Base-by-base conservation (phyloP, 2,329 filamentous ascomycete genomes). In the Trichoderma breve region DNA sequence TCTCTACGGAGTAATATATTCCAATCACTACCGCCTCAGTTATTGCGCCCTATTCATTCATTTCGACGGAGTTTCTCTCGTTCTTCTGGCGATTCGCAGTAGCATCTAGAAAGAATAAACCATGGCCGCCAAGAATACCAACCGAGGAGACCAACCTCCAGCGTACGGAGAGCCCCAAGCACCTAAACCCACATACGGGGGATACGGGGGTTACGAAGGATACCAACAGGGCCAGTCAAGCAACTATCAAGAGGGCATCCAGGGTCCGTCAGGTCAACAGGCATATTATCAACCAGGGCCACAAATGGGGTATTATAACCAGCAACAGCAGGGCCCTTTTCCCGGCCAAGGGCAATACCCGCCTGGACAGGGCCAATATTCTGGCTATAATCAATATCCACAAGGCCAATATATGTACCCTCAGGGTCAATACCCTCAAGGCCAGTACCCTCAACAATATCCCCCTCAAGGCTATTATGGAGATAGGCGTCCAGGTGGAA, bases 141-240 rank as follows among this genome's bases (percentile, higher is more conserved):
- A 39, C 70, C 62, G 39, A 32, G 57, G 81, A 79, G 84, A 87
- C 69, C 80, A 84, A 39, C 87, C 87, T 68, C 86, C 86, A 30
- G 83, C 85, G 57, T 87, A 88, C 78, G 80, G 80, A 73, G 79
- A 77, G 67, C 78, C 81, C 43, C 77, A 81, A 71, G 76, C 80
- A 60, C 80, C 85, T 39, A 83, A 84, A 74, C 80, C 82, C 15
- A 80, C 85, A 1, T 86, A 87, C 75, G 79, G 82, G 62, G 81
- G 76, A 76, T 55, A 75, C 9, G 67, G 76, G 58, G 77, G 78
- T 70, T 79, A 79, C 24, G 57, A 7, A 14, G 65, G 65, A 62
- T 77, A 79, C 34, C 71, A 73, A 11, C 74, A 79, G 60, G 79
- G 78, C 72, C 78, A 78, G 73, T 75, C 76, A 55, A 76, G 74